These are phyloP conservation scores for Ceriops zippeliana DNA, from an alignment of 345 rosid species.

Conservation along the genomic window DNA sequence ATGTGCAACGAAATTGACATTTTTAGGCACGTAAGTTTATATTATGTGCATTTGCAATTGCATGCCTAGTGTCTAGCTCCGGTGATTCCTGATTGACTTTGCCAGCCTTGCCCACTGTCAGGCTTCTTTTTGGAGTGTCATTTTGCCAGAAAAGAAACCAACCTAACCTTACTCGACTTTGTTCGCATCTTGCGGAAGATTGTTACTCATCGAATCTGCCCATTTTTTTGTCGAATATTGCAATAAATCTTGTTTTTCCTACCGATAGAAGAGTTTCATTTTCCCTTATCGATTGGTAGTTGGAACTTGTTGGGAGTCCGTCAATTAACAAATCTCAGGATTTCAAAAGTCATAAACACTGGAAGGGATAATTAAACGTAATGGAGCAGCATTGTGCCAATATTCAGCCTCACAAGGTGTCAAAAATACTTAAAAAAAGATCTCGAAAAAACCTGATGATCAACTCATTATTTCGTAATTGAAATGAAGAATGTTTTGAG, in stretches of 20 bases:
- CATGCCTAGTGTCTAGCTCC: slow-evolving; percentile 18
- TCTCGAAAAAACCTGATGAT: too few species aligned
- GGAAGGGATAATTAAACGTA: too few species aligned
- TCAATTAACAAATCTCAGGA: too few species aligned
- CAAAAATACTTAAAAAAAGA: too few species aligned
- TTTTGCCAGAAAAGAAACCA: slow-evolving; percentile 15
- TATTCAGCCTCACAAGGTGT: too few species aligned
- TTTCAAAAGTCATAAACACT: too few species aligned
- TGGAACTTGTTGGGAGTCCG: too few species aligned
- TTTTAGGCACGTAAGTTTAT: not conserved
- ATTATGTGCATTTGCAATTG: not conserved
- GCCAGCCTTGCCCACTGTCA: slow-evolving; percentile 6
- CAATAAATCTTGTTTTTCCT: not conserved
- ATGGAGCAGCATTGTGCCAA: too few species aligned
- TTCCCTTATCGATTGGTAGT: too few species aligned
- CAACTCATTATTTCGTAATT: too few species aligned
- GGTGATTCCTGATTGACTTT: slow-evolving; percentile 25
- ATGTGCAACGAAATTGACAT: not conserved
- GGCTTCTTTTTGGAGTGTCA: slow-evolving; percentile 8
- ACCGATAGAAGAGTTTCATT: too few species aligned
- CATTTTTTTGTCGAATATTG: not conserved
- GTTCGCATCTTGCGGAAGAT: slow-evolving; percentile 15
- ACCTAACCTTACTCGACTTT: slow-evolving; percentile 24
- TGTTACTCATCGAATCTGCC: not conserved
- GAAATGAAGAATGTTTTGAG: too few species aligned